Evolutionary conservation across 345 rosid species (phyloP).

Genomic region (Noccaea bulbosa): DNA sequence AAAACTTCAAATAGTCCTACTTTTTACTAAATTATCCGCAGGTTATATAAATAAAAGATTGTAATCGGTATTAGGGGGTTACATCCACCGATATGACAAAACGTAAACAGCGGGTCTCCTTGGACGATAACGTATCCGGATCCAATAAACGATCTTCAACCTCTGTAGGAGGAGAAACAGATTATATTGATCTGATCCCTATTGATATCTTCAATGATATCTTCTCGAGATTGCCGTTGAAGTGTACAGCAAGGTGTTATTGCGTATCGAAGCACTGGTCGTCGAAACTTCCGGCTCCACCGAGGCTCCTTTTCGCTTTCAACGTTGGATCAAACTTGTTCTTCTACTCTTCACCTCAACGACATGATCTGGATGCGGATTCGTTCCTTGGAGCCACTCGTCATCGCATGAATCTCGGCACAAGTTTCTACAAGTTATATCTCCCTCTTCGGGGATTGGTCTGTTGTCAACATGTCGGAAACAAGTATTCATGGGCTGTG

Average conservation of each 20-base stretch:
- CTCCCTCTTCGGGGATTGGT: neutral
- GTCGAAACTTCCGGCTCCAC: neutral
- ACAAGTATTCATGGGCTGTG: neutral
- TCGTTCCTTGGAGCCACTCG: neutral
- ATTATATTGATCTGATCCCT: neutral
- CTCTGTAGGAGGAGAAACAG: no score
- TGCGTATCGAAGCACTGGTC: conserved; percentile 11
- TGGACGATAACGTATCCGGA: no score
- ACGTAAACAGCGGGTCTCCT: no score
- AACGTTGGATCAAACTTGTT: neutral
- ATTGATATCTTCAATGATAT: neutral
- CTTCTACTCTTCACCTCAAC: neutral
- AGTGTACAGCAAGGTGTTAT: neutral
- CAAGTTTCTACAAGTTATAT: no score
- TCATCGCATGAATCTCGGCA: neutral
- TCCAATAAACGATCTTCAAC: no score
- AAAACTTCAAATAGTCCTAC: no score
- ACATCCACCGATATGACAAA: no score
- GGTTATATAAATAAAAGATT: no score
- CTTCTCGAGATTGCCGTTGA: neutral
- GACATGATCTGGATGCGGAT: neutral
- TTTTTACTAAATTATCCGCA: no score
- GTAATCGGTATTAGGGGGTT: no score
- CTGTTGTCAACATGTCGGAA: neutral
- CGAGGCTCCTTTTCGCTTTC: neutral